Percentiles rank a stretch among this genome's conserved stretches.
These are phyloP conservation scores for Limnanthes douglasii DNA, from an alignment of 345 rosid species.

Conservation along the genomic window DNA sequence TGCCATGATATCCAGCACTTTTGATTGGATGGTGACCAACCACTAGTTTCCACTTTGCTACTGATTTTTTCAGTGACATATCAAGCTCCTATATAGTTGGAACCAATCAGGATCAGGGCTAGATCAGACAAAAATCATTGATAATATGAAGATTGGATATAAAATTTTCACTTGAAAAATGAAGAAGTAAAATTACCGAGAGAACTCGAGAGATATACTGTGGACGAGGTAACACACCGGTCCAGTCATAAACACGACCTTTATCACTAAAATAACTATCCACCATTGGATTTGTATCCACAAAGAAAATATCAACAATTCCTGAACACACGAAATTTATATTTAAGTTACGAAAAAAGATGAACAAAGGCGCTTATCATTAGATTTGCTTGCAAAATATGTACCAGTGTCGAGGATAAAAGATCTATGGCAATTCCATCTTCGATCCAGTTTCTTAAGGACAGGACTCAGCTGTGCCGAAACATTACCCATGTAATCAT, in stretches of 20 bases:
- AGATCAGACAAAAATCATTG: too few species aligned
- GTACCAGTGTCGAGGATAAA: slow-evolving; percentile 22
- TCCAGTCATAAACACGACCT: slow-evolving; percentile 30
- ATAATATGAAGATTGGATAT: too few species aligned
- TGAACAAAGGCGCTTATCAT: neutral
- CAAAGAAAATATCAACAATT: slow-evolving; percentile 31
- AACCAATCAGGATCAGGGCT: too few species aligned
- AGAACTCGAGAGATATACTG: slow-evolving; percentile 14
- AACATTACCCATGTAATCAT: slow-evolving; percentile 29
- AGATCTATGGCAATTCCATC: slow-evolving; percentile 30
- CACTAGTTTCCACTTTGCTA: slow-evolving; percentile 40
- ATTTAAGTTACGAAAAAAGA: neutral
- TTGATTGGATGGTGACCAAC: slow-evolving; percentile 46
- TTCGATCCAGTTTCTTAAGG: slow-evolving; percentile 15
- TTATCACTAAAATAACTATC: slow-evolving; percentile 20
- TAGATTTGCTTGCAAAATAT: neutral
- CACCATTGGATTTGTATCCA: slow-evolving; percentile 50
- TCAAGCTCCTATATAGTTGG: slow-evolving; percentile 22
- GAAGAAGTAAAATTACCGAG: slow-evolving; percentile 11
- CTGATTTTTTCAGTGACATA: slow-evolving; percentile 20
- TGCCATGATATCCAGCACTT: slow-evolving; percentile 39
- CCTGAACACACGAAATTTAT: slow-evolving; percentile 8
- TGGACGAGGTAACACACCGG: slow-evolving; percentile 17
- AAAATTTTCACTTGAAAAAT: neutral
- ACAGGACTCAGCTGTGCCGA: slow-evolving; percentile 23